Evolutionary conservation across 345 rosid genomes (phyloP).

Genomic region (Arabidopsis thaliana): TAIR10.1 NC_003075.7:1162001-1162500

Average conservation of each 20-base stretch:
- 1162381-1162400: slow-evolving; percentile 32
- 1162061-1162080: slow-evolving; percentile 97
- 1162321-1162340: background rate
- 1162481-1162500: slow-evolving; percentile 98
- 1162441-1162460: slow-evolving; percentile 94
- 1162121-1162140: slow-evolving; percentile 92
- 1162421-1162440: slow-evolving; percentile 91
- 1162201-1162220: slow-evolving; percentile 73
- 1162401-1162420: slow-evolving; percentile 94
- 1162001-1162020: slow-evolving; percentile 92
- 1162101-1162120: slow-evolving; percentile 99
- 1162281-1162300: slow-evolving; percentile 11
- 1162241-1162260: slow-evolving; percentile 23
- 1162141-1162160: slow-evolving; percentile 80
- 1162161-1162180: slow-evolving; percentile 87
- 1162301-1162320: background rate
- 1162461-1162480: slow-evolving; percentile 88
- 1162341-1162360: background rate
- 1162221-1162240: slow-evolving; percentile 27
- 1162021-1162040: slow-evolving; percentile 98
- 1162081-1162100: slow-evolving; percentile 96
- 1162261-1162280: slow-evolving; percentile 12
- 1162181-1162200: slow-evolving; percentile 85
- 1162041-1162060: slow-evolving; percentile 96
- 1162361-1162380: background rate